Evolutionary conservation across 2,329 filamentous ascomycete genomes (phyloP), one percentile per base, ranked within the genome.

Genomic region (Albifimbria verrucaria): DNA sequence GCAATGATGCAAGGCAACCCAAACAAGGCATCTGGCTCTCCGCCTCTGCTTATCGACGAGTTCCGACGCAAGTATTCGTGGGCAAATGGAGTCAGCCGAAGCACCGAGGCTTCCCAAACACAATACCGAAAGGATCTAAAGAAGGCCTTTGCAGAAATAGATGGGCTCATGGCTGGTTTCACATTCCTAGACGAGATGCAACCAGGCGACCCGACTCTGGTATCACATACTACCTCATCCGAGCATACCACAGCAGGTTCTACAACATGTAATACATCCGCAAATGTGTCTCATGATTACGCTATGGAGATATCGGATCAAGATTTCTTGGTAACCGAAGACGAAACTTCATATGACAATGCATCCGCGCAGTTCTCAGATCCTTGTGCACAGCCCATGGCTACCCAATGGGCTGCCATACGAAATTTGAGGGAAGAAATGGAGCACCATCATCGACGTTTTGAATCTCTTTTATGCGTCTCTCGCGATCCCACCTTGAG

Each of bases 101-200:
- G 49, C 26, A 46, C 55, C 24, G n/a, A n/a, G 2, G 18, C n/a
- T 9, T 51, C 26, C 15, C 26, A 15, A 7, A 9, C 15, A 15
- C 26, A 32, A 32, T 15, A 32, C 26, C 9, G 15, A 15, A 32
- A 32, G 15, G 26, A 56, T n/a, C 45, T 53, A 7, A 21, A 45
- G 2, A 50, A 17, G 3, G 54, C 52, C 3, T 51, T 60, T 0
- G 52, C 42, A 6, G 51, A 62, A 48, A 48, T 57, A 0, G 53
- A 61, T 10, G 60, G 60, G 0, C 25, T 62, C 10, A 55, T 55
- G 21, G 54, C 57, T 2, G 60, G 53, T 2, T 46, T 61, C 3
- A 46, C 39, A 1, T 57, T 52, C 9, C 26, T 60, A 0, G 52
- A 61, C 1, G 48, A 41, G n/a, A 49, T 48, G 0, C 41, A 60